Conservation (phyloP, 495 filamentous ascomycete genomes). For the Annulohypoxylon nitens region DNA sequence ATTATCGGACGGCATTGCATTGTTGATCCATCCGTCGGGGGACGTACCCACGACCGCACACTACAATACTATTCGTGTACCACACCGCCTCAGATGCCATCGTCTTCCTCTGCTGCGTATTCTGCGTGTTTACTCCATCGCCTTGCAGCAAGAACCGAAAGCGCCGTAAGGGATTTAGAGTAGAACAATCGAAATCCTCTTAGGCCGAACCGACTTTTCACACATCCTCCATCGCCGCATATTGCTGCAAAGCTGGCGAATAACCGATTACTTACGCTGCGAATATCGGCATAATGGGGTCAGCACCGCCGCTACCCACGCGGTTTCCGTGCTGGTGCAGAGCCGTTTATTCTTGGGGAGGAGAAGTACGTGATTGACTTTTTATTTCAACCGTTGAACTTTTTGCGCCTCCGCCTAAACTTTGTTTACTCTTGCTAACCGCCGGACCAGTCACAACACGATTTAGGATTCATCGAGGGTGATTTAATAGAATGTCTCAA, state of each 20-base stretch:
- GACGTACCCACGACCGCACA: slow-evolving; percentile 33
- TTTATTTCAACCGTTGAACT: neutral
- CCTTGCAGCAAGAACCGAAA: slow-evolving; percentile 42
- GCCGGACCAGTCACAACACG: slow-evolving; percentile 77
- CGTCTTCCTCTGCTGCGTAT: slow-evolving; percentile 32
- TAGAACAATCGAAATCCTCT: slow-evolving; percentile 29
- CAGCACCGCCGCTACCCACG: slow-evolving; percentile 75
- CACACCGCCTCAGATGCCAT: slow-evolving; percentile 44
- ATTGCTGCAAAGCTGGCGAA: slow-evolving; percentile 40
- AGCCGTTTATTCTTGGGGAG: slow-evolving; percentile 96
- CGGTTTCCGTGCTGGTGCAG: slow-evolving; percentile 97
- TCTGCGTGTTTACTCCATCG: slow-evolving; percentile 45
- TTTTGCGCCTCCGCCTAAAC: slow-evolving; percentile 23
- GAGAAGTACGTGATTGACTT: slow-evolving; percentile 73
- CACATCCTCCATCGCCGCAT: slow-evolving; percentile 24
- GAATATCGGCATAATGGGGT: slow-evolving; percentile 57
- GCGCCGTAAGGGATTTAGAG: slow-evolving; percentile 34
- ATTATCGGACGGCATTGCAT: slow-evolving; percentile 39
- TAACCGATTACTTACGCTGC: slow-evolving; percentile 28
- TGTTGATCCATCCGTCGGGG: slow-evolving; percentile 41
- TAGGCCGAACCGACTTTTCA: slow-evolving; percentile 21
- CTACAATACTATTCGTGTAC: slow-evolving; percentile 8
- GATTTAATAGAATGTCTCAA: slow-evolving; percentile 98
- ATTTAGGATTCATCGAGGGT: slow-evolving; percentile 96
- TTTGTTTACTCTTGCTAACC: slow-evolving; percentile 42